Percentiles rank a stretch among this genome's conserved stretches.
phyloP scores from a whole-genome alignment of 2,329 filamentous ascomycete species.

The Tricladium varicosporioides region DNA sequence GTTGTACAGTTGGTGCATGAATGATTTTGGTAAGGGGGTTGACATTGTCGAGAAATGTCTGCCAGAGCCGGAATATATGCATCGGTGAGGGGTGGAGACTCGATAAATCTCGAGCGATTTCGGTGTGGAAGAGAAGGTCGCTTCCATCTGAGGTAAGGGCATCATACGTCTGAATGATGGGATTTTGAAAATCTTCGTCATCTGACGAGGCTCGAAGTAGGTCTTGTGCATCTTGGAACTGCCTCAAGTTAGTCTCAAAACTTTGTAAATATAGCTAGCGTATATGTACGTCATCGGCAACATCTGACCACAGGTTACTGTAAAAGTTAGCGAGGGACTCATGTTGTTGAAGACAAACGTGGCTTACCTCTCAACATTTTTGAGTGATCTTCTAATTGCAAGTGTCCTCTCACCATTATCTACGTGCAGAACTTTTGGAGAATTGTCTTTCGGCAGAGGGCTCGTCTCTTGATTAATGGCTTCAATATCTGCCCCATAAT shows the following conservation, averaged over 20 bases:
- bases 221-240: slow-evolving; percentile 33
- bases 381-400: slow-evolving; percentile 15
- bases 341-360: background rate
- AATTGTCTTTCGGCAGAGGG: background rate
- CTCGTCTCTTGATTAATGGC: slow-evolving; percentile 20
- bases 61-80: slow-evolving; percentile 65
- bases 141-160: slow-evolving; percentile 14
- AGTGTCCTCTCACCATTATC: slow-evolving; percentile 3
- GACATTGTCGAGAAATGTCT: slow-evolving; percentile 67
- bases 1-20: slow-evolving; percentile 64
- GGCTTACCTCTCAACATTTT: slow-evolving; percentile 18
- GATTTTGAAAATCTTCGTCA: slow-evolving; percentile 23
- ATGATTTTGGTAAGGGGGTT: slow-evolving; percentile 68
- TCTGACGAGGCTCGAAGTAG: slow-evolving; percentile 34
- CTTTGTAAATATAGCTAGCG: too few relatives aligned
- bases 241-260: background rate
- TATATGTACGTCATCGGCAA: slow-evolving; percentile 17
- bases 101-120: slow-evolving; percentile 40
- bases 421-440: background rate
- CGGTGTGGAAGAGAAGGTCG: slow-evolving; percentile 48
- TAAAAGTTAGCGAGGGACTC: background rate
- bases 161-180: slow-evolving; percentile 31
- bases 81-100: slow-evolving; percentile 55
- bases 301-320: slow-evolving; percentile 18
- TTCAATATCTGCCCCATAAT: slow-evolving; percentile 29